Base-by-base conservation (phyloP, 2,329 filamentous ascomycete genomes). In the Fonsecaea erecta region DNA sequence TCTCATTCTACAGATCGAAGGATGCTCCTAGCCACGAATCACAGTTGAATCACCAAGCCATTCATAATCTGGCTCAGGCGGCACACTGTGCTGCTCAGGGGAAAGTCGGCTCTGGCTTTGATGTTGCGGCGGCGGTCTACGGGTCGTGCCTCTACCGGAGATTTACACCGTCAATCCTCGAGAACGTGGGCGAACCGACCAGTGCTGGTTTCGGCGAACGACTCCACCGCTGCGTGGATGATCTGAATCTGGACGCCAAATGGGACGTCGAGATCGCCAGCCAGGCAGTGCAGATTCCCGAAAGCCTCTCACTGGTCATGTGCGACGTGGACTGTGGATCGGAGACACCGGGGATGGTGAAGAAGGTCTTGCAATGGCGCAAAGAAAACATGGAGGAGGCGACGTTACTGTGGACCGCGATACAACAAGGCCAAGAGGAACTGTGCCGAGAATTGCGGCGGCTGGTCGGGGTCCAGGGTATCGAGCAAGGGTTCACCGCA, bases 31-130 rank as follows among this genome's bases (percentile, higher is more conserved):
- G 43, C 14, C 24, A 14, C 4, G 51, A 63, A 51, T 21, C 24
- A n/a, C 12, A 21, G 6, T 32, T 68, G 18, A 51, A 62, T 21
- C 65, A 61, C 5, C 62, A 57, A 52, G 77, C 14, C 72, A 91
- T 75, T 82, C 95, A 99, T 81, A 98, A 98, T 78, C 88, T 99
- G 57, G 90, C 94, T 0, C 95, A 99, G 81, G 91, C 91, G 1
- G 90, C 92, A 3, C 95, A 99, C 80, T 97, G 94, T 75, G 92
- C 94, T 1, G 95, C 95, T 0, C 95, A 99, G 80, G 95, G 95
- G 26, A 99, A 99, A 78, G 89, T 99, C 18, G 95, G 95, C 56
- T 95, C 91, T 0, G 95, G 95, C 21, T 99, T 99, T 76, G 95
- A 99, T 75, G 90, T 99, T 59, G 95, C 94, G 0, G 89, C 91